Evolutionary conservation across 371 early-diverging fungal species (phyloP).

Genomic region (Choanephora cucurbitarum): DNA sequence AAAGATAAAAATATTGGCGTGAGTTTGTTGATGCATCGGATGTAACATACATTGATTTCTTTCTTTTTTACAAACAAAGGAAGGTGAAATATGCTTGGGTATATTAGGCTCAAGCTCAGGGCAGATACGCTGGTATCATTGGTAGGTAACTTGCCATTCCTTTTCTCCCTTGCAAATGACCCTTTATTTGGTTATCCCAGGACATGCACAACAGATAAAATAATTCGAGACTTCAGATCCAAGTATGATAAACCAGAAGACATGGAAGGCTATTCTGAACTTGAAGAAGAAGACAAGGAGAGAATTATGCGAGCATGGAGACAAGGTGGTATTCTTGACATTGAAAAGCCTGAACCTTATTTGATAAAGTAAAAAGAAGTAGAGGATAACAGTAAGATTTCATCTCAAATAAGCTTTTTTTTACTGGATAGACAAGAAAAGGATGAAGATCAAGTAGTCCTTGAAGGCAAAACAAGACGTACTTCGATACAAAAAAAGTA

Average conservation of each 20-base stretch:
- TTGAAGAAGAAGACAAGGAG: slow-evolving; percentile 27
- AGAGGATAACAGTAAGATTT: too few species aligned
- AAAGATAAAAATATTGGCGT: slow-evolving; percentile 18
- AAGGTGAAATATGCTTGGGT: slow-evolving; percentile 26
- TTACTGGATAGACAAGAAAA: neutral
- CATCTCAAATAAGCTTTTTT: too few species aligned
- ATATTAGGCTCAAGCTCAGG: slow-evolving; percentile 14
- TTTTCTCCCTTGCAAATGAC: too few species aligned
- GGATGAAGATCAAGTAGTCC: too few species aligned
- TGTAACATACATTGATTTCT: too few species aligned
- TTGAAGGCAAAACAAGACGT: too few species aligned
- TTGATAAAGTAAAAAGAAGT: neutral
- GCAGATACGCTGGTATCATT: slow-evolving; percentile 25
- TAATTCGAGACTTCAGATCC: slow-evolving; percentile 18
- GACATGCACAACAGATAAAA: slow-evolving; percentile 23
- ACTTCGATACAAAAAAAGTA: too few species aligned
- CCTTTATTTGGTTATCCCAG: too few species aligned
- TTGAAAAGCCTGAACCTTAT: slow-evolving; percentile 9
- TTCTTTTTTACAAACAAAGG: slow-evolving; percentile 3
- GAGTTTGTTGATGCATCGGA: neutral
- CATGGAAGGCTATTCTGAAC: slow-evolving; percentile 17
- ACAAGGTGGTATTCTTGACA: slow-evolving; percentile 18
- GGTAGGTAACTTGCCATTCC: too few species aligned
- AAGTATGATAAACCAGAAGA: slow-evolving; percentile 11
- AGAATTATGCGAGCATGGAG: slow-evolving; percentile 19